phyloP scores from a whole-genome alignment of 2,329 filamentous ascomycete genomes.

The Penicillium sp. region DNA sequence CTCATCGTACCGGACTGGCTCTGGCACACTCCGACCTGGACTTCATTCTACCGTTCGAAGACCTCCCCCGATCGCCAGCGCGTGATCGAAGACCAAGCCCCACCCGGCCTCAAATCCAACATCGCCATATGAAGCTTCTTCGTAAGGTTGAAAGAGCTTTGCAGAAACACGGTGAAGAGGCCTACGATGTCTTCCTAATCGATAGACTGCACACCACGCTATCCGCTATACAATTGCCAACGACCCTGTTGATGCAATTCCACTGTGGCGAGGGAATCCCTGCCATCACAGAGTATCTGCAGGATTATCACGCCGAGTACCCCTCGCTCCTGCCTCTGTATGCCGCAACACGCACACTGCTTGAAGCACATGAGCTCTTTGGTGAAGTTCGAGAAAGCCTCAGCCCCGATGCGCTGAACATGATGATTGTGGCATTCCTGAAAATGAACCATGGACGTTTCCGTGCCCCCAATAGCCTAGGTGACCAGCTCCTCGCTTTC shows the following conservation, averaged over 20 bases:
- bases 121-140: constrained; percentile 26
- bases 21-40: constrained; percentile 58
- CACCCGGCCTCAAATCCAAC: constrained; percentile 32
- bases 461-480: constrained; percentile 34
- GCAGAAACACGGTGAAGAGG: too few relatives aligned
- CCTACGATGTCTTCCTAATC: constrained; percentile 15
- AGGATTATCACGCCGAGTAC: constrained; percentile 51
- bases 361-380: constrained; percentile 53
- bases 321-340: constrained; percentile 54
- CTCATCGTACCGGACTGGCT: constrained; percentile 54
- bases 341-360: constrained; percentile 50
- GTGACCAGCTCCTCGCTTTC: constrained; percentile 50
- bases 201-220: constrained; percentile 35
- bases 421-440: constrained; percentile 59
- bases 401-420: constrained; percentile 56
- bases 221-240: constrained; percentile 44
- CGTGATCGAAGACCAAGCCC: constrained; percentile 35
- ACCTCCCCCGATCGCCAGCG: constrained; percentile 23
- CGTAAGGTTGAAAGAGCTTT: constrained; percentile 25
- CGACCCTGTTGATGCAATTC: constrained; percentile 56
- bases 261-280: constrained; percentile 46
- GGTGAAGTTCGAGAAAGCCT: constrained; percentile 53
- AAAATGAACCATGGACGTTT: constrained; percentile 44
- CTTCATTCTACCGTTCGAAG: constrained; percentile 41
- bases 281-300: constrained; percentile 45